Percentiles rank a stretch among this genome's conserved stretches.
These are phyloP conservation scores for Penicillium crystallinum DNA, from an alignment of 495 filamentous ascomycete genomes.

Conservation along the genomic window DNA sequence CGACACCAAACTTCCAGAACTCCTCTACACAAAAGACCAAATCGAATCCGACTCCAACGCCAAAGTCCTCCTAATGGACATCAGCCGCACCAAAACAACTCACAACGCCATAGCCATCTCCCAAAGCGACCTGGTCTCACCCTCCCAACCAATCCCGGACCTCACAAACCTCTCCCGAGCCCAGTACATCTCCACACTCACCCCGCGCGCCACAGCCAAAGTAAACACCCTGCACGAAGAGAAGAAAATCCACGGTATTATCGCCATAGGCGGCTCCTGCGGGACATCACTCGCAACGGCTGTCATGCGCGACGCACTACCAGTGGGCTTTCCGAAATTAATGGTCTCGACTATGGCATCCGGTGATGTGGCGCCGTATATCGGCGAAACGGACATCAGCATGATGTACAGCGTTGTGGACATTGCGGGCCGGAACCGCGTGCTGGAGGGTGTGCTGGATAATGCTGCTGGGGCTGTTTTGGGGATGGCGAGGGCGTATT, in stretches of 20 bases:
- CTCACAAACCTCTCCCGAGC: slow-evolving; percentile 23
- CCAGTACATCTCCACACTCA: slow-evolving; percentile 49
- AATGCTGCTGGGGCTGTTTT: slow-evolving; percentile 58
- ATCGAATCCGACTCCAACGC: slow-evolving; percentile 28
- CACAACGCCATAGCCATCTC: slow-evolving; percentile 39
- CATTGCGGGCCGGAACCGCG: slow-evolving; percentile 56
- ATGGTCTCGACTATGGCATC: slow-evolving; percentile 65
- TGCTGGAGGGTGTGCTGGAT: slow-evolving; percentile 49
- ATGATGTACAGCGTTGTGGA: slow-evolving; percentile 69
- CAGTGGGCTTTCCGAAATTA: slow-evolving; percentile 62
- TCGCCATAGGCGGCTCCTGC: slow-evolving; percentile 53
- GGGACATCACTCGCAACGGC: slow-evolving; percentile 52
- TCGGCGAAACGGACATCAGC: slow-evolving; percentile 62
- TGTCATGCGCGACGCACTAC: slow-evolving; percentile 54
- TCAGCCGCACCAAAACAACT: slow-evolving; percentile 40
- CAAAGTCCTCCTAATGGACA: slow-evolving; percentile 51
- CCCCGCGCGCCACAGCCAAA: slow-evolving; percentile 28
- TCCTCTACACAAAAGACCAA: slow-evolving; percentile 50
- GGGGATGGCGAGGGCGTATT: slow-evolving; percentile 49
- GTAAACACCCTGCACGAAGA: slow-evolving; percentile 30
- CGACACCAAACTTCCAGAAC: slow-evolving; percentile 61
- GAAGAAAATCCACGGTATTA: slow-evolving; percentile 45
- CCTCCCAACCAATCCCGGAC: neutral
- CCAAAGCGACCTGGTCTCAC: neutral
- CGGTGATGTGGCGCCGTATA: slow-evolving; percentile 52